Conservation (phyloP, 2,329 filamentous ascomycete species). For the Ceratocystis lukuohia region DNA sequence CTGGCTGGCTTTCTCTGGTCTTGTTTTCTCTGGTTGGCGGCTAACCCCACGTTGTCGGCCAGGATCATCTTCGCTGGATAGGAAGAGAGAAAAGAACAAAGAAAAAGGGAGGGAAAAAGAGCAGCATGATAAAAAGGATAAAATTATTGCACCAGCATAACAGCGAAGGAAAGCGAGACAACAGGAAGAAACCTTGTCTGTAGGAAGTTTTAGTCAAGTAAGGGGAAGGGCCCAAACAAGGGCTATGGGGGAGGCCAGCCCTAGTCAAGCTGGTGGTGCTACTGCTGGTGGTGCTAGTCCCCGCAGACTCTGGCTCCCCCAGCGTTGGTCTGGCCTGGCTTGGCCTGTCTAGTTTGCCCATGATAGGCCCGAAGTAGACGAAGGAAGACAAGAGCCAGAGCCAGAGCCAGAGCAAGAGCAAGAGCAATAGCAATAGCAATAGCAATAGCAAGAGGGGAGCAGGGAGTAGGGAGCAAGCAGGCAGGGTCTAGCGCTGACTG, state of each 20-base stretch:
- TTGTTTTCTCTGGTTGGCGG: neutral
- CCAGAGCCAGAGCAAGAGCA: neutral
- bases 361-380: no score
- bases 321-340: no score
- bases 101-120: neutral
- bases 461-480: neutral
- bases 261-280: no score
- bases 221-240: neutral
- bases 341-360: no score
- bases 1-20: neutral
- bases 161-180: neutral
- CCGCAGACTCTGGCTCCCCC: no score
- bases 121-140: neutral
- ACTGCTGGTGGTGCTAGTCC: no score
- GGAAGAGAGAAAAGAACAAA: no score
- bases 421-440: neutral
- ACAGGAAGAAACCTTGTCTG: neutral
- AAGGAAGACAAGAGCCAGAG: neutral
- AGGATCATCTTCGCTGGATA: neutral
- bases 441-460: neutral
- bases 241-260: neutral
- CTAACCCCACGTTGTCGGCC: constrained; percentile 4
- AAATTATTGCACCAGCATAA: neutral
- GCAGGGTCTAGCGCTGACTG: no score
- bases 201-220: neutral